phyloP scores from a whole-genome alignment of 148 eudicot genomes.

The Bassia scoparia region DNA sequence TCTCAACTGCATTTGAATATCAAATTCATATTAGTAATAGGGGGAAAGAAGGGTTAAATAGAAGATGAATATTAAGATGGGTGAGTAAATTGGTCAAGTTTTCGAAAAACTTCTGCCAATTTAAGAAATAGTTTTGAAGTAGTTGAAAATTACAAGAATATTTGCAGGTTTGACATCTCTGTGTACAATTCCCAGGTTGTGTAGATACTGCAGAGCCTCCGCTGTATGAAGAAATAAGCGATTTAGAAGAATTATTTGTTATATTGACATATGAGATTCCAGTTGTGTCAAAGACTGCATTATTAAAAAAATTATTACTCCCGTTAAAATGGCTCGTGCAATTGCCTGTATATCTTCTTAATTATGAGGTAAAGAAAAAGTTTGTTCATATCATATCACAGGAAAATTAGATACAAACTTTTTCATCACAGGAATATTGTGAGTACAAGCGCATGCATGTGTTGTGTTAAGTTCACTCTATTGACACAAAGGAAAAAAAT shows the following conservation, averaged over 20 bases:
- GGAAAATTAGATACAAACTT: too few relatives aligned
- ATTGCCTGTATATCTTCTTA: not conserved
- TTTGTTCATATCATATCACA: too few relatives aligned
- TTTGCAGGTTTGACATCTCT: constrained; percentile 97
- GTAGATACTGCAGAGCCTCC: constrained; percentile 75
- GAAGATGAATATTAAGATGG: constrained; percentile 3
- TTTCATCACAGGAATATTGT: too few relatives aligned
- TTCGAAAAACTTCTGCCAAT: constrained; percentile 26
- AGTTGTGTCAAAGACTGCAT: not conserved
- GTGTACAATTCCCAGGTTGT: constrained; percentile 81
- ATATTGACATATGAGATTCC: not conserved
- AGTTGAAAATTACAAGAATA: constrained; percentile 76
- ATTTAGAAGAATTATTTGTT: not conserved
- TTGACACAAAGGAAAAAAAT: too few relatives aligned
- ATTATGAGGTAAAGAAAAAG: too few relatives aligned
- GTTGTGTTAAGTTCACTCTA: too few relatives aligned
- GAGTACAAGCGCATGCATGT: too few relatives aligned
- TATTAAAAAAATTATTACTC: not conserved
- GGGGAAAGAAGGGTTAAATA: not conserved
- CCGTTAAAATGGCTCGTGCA: not conserved
- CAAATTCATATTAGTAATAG: constrained; percentile 8
- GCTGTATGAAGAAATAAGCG: constrained; percentile 46
- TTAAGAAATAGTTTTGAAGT: constrained; percentile 20
- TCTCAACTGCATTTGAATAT: constrained; percentile 53
- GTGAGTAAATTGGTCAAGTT: not conserved